Evolutionary conservation across 352 stramenopile species (phyloP), one percentile per base, ranked within the genome.

Genomic region (Aphanomyces euteiches): DNA sequence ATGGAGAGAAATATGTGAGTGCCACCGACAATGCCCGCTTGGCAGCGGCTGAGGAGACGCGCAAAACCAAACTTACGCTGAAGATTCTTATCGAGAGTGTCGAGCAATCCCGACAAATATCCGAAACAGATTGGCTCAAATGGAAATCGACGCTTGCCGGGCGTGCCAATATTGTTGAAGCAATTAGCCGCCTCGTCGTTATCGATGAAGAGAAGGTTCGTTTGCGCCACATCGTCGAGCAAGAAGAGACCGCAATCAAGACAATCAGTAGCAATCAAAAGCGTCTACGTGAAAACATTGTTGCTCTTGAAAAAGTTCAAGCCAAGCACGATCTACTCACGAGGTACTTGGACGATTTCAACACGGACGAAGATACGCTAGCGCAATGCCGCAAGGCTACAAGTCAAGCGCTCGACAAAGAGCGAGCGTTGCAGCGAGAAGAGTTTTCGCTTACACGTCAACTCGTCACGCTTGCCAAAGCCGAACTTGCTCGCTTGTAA

Each of bases 331-430:
- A 58, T 13, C 59, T 67, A 7, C 47, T 67, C 41, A 56, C 36
- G 13, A 7, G 59, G 15, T 67, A 59, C 59, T 56, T 67, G n/a
- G 40, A 67, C 47, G 59, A 67, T 39, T 59, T 67, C 47, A 67
- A 67, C 47, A n/a, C 59, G 47, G 59, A 67, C 47, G 59, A 58
- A 58, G 59, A 67, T 36, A 40, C 59, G 47, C 47, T 67, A 12
- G 59, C 36, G 28, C 28, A 28, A 37, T 43, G 10, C n/a, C 54
- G 54, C 0, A 7, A n/a, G 1, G 34, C 54, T 17, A 41, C 54
- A 28, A 61, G 15, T 37, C 15, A 37, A 28, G 54, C 54, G 2
- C 10, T 15, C 54, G 34, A 61, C n/a, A 10, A 37, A 7, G 28
- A 21, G 54, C 54, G 54, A 10, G 19, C 54, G 34, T 37, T 41